Base-by-base conservation (phyloP, 257 asterid species). In the Scutellaria baicalensis region DNA sequence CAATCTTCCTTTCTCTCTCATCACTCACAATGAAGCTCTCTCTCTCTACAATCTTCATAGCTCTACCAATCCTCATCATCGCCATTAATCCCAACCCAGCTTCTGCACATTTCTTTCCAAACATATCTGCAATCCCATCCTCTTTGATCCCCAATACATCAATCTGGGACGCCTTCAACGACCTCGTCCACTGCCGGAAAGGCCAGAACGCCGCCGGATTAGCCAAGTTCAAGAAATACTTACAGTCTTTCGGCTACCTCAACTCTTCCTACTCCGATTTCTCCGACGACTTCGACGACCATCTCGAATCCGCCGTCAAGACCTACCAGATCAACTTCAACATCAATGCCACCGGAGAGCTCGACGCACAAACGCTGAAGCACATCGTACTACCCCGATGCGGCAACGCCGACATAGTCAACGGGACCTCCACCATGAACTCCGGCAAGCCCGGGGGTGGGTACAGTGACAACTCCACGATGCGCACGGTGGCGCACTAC, bases 261-360 rank as follows among this genome's bases (percentile, higher is more conserved):
- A 77, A 79, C 55, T 11, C 31, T 0, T 71, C 91, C 0, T 52
- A 38, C 76, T 8, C 60, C 1, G 75, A 84, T 65, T 86, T 81
- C 81, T 76, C 91, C 27, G 95, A 92, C 70, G 82, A 88, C 0
- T 92, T 88, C 75, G 98, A 89, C 64, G 88, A 76, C 3, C 21
- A 14, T 40, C 75, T 92, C 43, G 89, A 82, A 33, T 23, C 79
- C 35, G 96, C 98, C 44, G 64, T 92, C 48, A 86, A 72, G 20
- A 67, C 75, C 18, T 92, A 92, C 79, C 97, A 92, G 78, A 71
- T 40, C 27, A 92, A 90, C 61, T 92, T 92, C 87, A 86, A 88
- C 75, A 90, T 90, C 69, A 75, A 84, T 1, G 31, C 74, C 20
- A 90, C 89, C 66, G 95, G 98, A 20, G 72, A 78, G 18, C 77